Conservation (phyloP, 2,329 filamentous ascomycete species). For the Claviceps purpurea region DNA sequence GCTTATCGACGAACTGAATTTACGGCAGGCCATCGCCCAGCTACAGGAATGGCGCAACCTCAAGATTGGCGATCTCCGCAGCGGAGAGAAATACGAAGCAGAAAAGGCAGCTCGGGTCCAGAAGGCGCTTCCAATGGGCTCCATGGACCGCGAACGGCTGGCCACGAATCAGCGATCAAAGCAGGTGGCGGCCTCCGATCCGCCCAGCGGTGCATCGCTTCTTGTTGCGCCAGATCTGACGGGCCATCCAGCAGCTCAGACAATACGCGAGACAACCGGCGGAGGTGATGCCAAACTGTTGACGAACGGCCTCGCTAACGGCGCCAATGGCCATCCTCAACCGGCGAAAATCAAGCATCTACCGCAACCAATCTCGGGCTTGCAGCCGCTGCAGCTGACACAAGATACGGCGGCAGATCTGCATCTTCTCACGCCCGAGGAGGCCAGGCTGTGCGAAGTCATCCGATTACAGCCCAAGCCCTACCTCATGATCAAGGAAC, state of each 20-base stretch:
- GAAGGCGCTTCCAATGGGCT: slow-evolving; percentile 56
- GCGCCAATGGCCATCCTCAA: slow-evolving; percentile 21
- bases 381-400: slow-evolving; percentile 52
- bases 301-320: slow-evolving; percentile 40
- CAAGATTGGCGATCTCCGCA: slow-evolving; percentile 70
- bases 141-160: slow-evolving; percentile 69
- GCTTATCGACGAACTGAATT: slow-evolving; percentile 78
- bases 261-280: slow-evolving; percentile 26
- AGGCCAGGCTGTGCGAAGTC: slow-evolving; percentile 73
- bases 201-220: slow-evolving; percentile 59
- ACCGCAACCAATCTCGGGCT: slow-evolving; percentile 43
- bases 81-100: slow-evolving; percentile 82
- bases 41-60: slow-evolving; percentile 86
- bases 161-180: slow-evolving; percentile 57
- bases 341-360: slow-evolving; percentile 35
- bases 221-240: slow-evolving; percentile 70
- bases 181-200: slow-evolving; percentile 54
- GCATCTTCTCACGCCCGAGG: slow-evolving; percentile 73
- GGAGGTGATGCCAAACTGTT: slow-evolving; percentile 36
- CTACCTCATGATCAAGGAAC: slow-evolving; percentile 88
- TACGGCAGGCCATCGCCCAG: slow-evolving; percentile 78
- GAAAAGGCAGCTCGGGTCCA: slow-evolving; percentile 72
- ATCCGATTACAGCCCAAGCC: slow-evolving; percentile 84
- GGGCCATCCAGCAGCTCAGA: slow-evolving; percentile 34
- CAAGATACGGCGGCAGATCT: slow-evolving; percentile 69